Evolutionary conservation across 257 asterid species (phyloP).

Genomic region (Striga asiatica): DNA sequence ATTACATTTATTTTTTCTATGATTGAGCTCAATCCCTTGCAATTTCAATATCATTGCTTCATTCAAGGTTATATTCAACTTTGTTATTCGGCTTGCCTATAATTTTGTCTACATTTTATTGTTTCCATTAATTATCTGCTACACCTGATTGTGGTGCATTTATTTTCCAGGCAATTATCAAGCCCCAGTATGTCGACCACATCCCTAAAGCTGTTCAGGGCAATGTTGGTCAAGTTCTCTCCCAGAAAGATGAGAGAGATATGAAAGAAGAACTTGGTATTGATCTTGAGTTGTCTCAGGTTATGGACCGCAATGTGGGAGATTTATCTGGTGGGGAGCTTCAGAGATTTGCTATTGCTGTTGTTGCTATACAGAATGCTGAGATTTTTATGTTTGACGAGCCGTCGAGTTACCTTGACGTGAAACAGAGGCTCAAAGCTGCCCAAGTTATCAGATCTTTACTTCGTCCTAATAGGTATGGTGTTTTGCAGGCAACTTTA

Average conservation of each 20-base stretch:
- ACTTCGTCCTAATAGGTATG: constrained; percentile 83
- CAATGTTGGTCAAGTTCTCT: constrained; percentile 92
- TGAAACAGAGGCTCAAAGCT: constrained; percentile 96
- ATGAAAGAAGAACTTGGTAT: constrained; percentile 54
- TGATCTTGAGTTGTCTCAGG: constrained; percentile 90
- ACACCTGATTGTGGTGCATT: neutral
- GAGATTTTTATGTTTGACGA: constrained; percentile 99
- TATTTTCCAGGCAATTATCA: constrained; percentile 70
- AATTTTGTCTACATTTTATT: neutral
- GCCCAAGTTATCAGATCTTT: constrained; percentile 91
- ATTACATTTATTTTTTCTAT: neutral
- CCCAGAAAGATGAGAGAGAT: constrained; percentile 92
- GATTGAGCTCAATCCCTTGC: neutral
- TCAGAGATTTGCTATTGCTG: constrained; percentile 97
- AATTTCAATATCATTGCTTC: neutral
- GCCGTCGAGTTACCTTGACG: constrained; percentile 99
- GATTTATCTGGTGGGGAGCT: constrained; percentile 99
- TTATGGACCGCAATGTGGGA: constrained; percentile 93
- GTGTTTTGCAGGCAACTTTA: constrained; percentile 2
- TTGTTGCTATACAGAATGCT: constrained; percentile 85
- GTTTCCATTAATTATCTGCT: neutral
- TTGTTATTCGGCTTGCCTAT: neutral
- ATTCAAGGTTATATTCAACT: neutral
- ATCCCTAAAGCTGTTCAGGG: constrained; percentile 99
- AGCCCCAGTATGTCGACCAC: constrained; percentile 97